A percentile compares a stretch with the other conserved stretches of the same genome.
Conservation (phyloP, 2,329 filamentous ascomycete species). For the Myrmaecium sp. region DNA sequence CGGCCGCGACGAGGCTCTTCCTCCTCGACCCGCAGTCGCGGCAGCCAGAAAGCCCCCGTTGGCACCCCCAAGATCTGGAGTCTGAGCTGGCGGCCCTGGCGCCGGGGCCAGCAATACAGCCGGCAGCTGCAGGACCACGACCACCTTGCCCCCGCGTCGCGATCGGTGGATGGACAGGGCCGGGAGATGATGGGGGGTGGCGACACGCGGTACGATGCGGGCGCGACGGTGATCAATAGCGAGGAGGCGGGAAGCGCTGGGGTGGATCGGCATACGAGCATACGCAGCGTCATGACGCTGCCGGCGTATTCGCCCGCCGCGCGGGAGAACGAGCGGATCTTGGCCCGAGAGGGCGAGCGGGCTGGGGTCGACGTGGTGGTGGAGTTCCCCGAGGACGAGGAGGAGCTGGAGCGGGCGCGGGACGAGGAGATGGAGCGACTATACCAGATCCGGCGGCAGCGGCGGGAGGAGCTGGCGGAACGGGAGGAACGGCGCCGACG, state of each 20-base stretch:
- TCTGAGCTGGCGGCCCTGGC: no score
- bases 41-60: no score
- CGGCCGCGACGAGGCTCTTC: no score
- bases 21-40: no score
- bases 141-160: no score
- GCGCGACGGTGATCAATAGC: no score
- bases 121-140: no score
- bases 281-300: conserved; percentile 87
- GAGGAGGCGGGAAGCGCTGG: conserved; percentile 14
- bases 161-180: no score
- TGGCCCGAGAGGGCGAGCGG: conserved; percentile 79
- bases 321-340: conserved; percentile 59
- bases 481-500: conserved; percentile 58
- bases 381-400: conserved; percentile 63
- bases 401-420: conserved; percentile 61
- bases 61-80: no score
- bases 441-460: conserved; percentile 71
- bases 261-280: conserved; percentile 67
- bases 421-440: conserved; percentile 87
- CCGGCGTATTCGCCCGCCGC: conserved; percentile 66
- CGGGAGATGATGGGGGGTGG: conserved; percentile 7
- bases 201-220: conserved; percentile 8
- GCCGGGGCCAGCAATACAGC: no score
- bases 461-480: conserved; percentile 59
- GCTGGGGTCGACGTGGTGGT: conserved; percentile 82